Evolutionary conservation across 2,329 filamentous ascomycete species (phyloP), one percentile per base, ranked within the genome.

Genomic region (Raffaelea albimanens): DNA sequence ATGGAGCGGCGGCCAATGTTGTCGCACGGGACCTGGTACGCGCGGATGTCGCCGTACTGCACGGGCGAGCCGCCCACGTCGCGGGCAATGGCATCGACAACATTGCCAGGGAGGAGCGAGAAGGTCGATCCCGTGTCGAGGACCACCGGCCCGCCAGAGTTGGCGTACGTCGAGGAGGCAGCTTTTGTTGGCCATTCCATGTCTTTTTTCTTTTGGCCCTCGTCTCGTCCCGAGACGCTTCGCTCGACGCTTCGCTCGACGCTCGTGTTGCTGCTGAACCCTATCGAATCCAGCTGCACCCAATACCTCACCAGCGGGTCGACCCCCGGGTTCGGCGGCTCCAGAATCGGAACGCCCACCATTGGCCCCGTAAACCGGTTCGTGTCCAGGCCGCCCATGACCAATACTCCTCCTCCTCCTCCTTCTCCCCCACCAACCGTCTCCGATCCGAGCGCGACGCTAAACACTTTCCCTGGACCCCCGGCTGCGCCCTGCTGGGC

Each of bases 121-220:
- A 77, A 58, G 1, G 74, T 76, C 2, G 72, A 71, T 45, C 75
- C 75, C 2, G 70, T 73, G 60, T 79, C 75, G 45, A 78, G 63
- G 38, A 64, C 61, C 2, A 63, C 55, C 20, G 60, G 52, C 4
- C 57, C 45, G 16, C 48, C 23, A 13, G 58, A 51, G 10, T 44
- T 43, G 8, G 54, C 43, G 9, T 61, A 59, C 3, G 47, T 53
- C 13, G 52, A 53, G 8, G n/a, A 52, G 39, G 41, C 20, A 4
- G 41, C n/a, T 10, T 13, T 8, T 33, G 23, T 33, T 20, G 23
- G 8, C 14, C 10, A 14, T 44, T 16, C 29, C 19, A 7, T 31
- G 4, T 7, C n/a, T n/a, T n/a, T n/a, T n/a, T n/a, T n/a, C n/a
- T n/a, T n/a, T n/a, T n/a, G n/a, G n/a, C n/a, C n/a, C n/a, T n/a